Conservation (phyloP, 75 land plant genomes). For the Pinus tabuliformis region DNA sequence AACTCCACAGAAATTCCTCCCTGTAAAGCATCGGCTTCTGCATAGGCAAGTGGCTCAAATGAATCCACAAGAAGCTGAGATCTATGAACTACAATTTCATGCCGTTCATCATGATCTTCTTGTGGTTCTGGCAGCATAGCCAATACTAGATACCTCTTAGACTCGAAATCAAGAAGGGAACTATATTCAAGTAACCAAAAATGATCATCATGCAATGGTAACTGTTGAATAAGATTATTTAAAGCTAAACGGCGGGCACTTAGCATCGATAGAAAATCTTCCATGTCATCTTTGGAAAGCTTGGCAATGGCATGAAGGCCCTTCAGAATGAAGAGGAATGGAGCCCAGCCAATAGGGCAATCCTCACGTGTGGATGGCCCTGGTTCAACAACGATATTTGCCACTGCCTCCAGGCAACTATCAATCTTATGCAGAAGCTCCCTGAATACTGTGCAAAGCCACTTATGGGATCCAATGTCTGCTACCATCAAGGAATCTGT, state of each 20-base stretch:
- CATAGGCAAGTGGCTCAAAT: conserved; percentile 53
- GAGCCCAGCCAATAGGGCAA: conserved; percentile 32
- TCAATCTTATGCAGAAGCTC: conserved; percentile 49
- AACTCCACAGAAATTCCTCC: conserved; percentile 84
- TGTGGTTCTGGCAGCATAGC: conserved; percentile 60
- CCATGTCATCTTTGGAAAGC: conserved; percentile 52
- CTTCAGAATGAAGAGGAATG: conserved; percentile 58
- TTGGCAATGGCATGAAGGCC: conserved; percentile 60
- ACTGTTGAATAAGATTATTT: conserved; percentile 49
- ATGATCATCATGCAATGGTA: conserved; percentile 44
- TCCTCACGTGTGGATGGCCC: conserved; percentile 11
- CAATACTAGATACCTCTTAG: conserved; percentile 55
- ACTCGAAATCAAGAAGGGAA: conserved; percentile 49
- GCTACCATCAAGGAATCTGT: no score
- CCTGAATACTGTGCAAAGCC: conserved; percentile 17
- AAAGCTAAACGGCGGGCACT: conserved; percentile 26
- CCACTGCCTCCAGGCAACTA: conserved; percentile 41
- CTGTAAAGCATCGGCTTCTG: conserved; percentile 52
- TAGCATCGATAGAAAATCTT: conserved; percentile 37
- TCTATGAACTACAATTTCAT: conserved; percentile 71
- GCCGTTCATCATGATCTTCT: conserved; percentile 51
- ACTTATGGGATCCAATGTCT: no score
- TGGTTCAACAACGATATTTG: conserved; percentile 10
- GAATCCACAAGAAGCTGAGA: conserved; percentile 57
- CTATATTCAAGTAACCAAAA: conserved; percentile 60